Evolutionary conservation across 164 flowering plant species (phyloP).

Genomic region (Malania oleifera): DNA sequence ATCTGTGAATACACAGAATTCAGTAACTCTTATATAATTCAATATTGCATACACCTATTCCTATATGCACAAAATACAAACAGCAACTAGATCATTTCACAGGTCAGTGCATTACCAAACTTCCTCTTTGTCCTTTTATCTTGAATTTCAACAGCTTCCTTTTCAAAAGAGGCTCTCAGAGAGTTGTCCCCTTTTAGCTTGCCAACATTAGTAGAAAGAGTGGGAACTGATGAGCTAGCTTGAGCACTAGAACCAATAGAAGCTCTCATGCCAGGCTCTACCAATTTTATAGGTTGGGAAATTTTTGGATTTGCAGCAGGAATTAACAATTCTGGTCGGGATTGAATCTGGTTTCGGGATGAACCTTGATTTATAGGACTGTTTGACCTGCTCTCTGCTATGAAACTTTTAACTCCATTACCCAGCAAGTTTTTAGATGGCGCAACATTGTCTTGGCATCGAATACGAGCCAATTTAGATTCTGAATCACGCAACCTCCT

Average conservation of each 20-base stretch:
- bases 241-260: conserved; percentile 28
- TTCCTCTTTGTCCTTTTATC: conserved; percentile 61
- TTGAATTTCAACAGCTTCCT: conserved; percentile 29
- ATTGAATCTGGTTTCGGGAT: conserved; percentile 25
- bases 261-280: conserved; percentile 26
- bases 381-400: conserved; percentile 23
- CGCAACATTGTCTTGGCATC: conserved; percentile 22
- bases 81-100: conserved; percentile 1
- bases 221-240: conserved; percentile 17
- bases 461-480: conserved; percentile 51
- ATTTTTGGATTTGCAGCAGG: conserved; percentile 45
- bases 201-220: conserved; percentile 17
- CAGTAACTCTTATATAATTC: background rate
- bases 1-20: conserved; percentile 1
- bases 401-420: conserved; percentile 27
- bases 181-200: conserved; percentile 31
- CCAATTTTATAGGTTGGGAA: conserved; percentile 29
- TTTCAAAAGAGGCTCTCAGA: conserved; percentile 23
- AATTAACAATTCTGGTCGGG: conserved; percentile 56
- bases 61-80: background rate
- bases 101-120: conserved; percentile 37
- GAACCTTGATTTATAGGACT: conserved; percentile 29
- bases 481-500: conserved; percentile 55
- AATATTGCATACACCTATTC: background rate
- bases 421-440: conserved; percentile 22